Evolutionary conservation across 2,329 filamentous ascomycete species (phyloP), one percentile per base, ranked within the genome.

Genomic region (Ceratocystis colombiana): DNA sequence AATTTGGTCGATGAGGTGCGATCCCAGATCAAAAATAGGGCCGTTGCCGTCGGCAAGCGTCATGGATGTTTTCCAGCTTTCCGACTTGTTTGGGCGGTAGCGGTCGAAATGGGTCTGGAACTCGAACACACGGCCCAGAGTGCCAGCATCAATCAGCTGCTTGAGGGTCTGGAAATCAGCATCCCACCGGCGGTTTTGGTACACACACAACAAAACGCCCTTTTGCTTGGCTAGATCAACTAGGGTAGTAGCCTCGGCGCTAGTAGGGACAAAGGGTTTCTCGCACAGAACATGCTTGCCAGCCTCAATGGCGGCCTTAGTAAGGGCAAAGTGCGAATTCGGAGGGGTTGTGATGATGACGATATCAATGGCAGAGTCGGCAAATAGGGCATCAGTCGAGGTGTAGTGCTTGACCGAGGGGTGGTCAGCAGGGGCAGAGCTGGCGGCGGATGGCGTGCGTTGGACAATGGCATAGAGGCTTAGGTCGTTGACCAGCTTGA

Each of bases 41-140:
- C 87, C 86, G 48, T 86, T 85, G 10, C 85, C 88, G 17, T 85
- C 79, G 20, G 76, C 73, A 71, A 87, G 82, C 37, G 79, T 75
- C 65, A 88, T 78, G 15, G 73, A 74, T 48, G 80, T 82, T 78
- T 91, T 91, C 89, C 89, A 93, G 30, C 45, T 50, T 10, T 30
- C 37, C 28, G 84, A 82, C 48, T 80, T 77, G 37, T 79, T 78
- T 15, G 86, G 79, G 20, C 85, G 82, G 76, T 88, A 86, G 20
- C 89, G 84, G 74, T 93, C 89, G 72, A 92, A 92, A 76, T 92
- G 88, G 25, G 87, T 88, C 74, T 91, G 84, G 72, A 88, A 89
- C 76, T 93, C 88, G 65, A 88, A 81, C 48, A 92, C 76, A n/a
- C 88, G 81, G 65, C 89, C 89, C 3, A 93, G 78, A 0, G 77